Evolutionary conservation across 1,284 basidiomycete genomes (phyloP), one percentile per base, ranked within the genome.

Genomic region (Trametes hirsuta): DNA sequence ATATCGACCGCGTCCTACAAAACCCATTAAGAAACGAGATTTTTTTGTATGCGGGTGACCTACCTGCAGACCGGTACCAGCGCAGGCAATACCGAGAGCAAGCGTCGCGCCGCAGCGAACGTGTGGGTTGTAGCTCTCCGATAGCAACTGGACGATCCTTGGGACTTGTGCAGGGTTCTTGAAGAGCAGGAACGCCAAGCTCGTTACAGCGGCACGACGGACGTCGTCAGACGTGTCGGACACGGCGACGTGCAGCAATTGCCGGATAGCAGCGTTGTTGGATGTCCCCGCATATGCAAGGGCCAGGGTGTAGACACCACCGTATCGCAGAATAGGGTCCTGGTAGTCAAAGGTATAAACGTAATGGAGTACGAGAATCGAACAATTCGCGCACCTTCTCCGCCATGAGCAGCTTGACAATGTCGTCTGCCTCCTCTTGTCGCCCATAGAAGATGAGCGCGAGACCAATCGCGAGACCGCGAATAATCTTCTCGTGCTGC

Each of bases 41-140:
- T 1, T 2, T 40, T 6, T n/a, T 5, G n/a, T 15, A 8, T 8
- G 18, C 1, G 18, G 4, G 12, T 10, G 34, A 30, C 60, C 22
- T 45, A 91, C 91, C 81, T 93, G 90, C 53, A 96, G 84, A 59
- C 95, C 96, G 22, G 96, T 98, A n/a, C 96, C 96, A 22, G 96
- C 95, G 69, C 95, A 98, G 15, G 95, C 93, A 66, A 98, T 95
- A 69, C 95, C 95, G 12, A 98, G 81, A 30, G 95, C 95, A 44
- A 98, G 83, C 3, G 96, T 97, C 35, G 95, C 95, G 68, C 95
- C 95, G 68, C 95, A 97, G 50, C 96, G 86, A 30, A 98, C 95
- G 72, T 97, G 95, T n/a, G 96, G 95, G 73, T 98, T 98, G 76
- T 98, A 98, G 71, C 94, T 97, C 80, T 98, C 96, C 66, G 93